Evolutionary conservation across 2,329 filamentous ascomycete species (phyloP).

Genomic region (Trichoderma simmonsii): DNA sequence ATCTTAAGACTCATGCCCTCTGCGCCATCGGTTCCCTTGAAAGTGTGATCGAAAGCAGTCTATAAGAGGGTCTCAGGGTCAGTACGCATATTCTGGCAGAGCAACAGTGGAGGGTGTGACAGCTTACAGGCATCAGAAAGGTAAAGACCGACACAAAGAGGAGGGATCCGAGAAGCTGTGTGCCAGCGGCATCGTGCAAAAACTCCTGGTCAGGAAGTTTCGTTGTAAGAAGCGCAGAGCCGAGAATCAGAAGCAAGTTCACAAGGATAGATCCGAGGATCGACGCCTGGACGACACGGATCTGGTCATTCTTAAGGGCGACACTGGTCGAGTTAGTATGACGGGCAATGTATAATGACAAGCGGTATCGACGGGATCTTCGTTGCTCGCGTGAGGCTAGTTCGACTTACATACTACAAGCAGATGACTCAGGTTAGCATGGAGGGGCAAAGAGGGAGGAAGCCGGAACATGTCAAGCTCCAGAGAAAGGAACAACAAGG

Average conservation of each 20-base stretch:
- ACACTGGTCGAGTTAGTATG: conserved; percentile 40
- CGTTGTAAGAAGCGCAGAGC: conserved; percentile 70
- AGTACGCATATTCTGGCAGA: background rate
- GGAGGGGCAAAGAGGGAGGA: background rate
- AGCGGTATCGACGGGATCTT: background rate
- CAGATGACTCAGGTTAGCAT: background rate
- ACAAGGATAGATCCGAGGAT: conserved; percentile 74
- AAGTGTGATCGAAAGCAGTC: conserved; percentile 47
- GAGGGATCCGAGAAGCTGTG: conserved; percentile 36
- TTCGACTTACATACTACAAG: conserved; percentile 10
- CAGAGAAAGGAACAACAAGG: background rate
- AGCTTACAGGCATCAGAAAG: conserved; percentile 36
- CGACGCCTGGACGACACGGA: conserved; percentile 72
- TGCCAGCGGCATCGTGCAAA: conserved; percentile 34
- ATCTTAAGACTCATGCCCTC: conserved; percentile 65
- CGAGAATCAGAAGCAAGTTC: conserved; percentile 70
- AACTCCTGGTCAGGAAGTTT: conserved; percentile 67
- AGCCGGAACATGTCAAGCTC: background rate
- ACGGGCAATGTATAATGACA: background rate
- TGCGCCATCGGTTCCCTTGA: conserved; percentile 54
- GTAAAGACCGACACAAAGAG: conserved; percentile 40
- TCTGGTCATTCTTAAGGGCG: conserved; percentile 55
- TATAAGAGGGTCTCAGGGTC: conserved; percentile 10
- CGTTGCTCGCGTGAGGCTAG: background rate
- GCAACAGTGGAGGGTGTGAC: background rate